These are phyloP conservation scores for Pecoramyces ruminantium DNA, from an alignment of 192 early-diverging fungal genomes.

Conservation along the genomic window DNA sequence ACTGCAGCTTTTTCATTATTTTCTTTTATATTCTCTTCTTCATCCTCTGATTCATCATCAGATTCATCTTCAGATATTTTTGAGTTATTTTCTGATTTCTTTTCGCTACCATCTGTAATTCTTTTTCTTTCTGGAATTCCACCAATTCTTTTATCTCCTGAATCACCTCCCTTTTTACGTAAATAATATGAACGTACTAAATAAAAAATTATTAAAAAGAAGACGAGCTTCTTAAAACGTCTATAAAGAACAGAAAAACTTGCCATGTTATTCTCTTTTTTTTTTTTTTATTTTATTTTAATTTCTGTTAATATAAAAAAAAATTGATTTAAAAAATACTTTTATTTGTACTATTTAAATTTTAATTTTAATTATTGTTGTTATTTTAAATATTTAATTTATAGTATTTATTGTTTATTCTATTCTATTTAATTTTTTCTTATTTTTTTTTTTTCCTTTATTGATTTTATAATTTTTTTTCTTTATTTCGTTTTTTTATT, in stretches of 20 bases:
- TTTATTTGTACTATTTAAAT: no score
- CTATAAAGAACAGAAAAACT: background rate
- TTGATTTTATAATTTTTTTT: no score
- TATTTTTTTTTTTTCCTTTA: no score
- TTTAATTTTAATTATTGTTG: no score
- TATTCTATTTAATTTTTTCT: no score
- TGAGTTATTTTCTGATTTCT: background rate
- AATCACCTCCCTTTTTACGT: background rate
- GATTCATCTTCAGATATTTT: no score
- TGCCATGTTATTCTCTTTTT: background rate
- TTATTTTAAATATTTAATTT: no score
- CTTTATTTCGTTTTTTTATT: no score
- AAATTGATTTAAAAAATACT: no score
- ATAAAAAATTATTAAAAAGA: background rate
- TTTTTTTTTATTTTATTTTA: background rate
- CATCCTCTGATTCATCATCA: background rate
- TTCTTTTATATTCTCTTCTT: background rate
- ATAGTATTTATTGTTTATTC: no score
- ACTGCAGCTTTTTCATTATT: background rate
- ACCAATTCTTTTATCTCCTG: background rate
- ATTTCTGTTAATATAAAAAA: no score
- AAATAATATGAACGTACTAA: background rate
- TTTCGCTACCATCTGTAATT: background rate
- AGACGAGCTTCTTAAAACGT: background rate
- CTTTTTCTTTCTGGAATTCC: background rate